These are phyloP conservation scores for Erodium moschatum DNA, from an alignment of 441 rosid species.

Conservation along the genomic window DNA sequence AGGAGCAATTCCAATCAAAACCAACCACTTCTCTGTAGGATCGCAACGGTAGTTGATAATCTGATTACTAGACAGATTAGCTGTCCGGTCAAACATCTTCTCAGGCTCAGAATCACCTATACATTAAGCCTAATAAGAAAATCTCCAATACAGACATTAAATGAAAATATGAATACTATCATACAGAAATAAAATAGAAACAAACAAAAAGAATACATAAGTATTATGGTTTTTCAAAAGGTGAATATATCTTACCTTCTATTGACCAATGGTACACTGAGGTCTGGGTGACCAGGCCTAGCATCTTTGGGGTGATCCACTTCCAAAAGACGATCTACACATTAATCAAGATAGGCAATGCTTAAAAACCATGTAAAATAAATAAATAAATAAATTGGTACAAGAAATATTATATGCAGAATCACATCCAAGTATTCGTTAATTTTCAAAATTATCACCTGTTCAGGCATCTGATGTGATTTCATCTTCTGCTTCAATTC, in stretches of 20 bases:
- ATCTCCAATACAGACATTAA: no score
- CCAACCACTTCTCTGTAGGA: constrained; percentile 94
- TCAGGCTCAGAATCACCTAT: no score
- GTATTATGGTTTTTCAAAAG: no score
- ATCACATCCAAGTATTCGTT: no score
- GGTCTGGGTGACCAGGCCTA: constrained; percentile 90
- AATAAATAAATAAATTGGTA: no score
- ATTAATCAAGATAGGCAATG: background rate
- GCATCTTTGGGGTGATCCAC: constrained; percentile 83
- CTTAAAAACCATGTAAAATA: background rate
- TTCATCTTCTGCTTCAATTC: constrained; percentile 59
- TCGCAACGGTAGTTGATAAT: constrained; percentile 91
- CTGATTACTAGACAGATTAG: constrained; percentile 83
- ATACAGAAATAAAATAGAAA: background rate
- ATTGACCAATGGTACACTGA: constrained; percentile 94
- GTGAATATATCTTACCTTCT: constrained; percentile 41
- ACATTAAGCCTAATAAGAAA: no score
- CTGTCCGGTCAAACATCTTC: constrained; percentile 39
- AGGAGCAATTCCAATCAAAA: constrained; percentile 66
- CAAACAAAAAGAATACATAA: background rate
- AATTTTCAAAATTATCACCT: constrained; percentile 31
- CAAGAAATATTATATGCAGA: no score
- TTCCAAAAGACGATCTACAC: constrained; percentile 93
- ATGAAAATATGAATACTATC: no score
- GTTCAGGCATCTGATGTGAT: constrained; percentile 67